A percentile compares a stretch with the other conserved stretches of the same genome.
Conservation (phyloP, 2,329 filamentous ascomycete genomes). For the Aciculosporium take region DNA sequence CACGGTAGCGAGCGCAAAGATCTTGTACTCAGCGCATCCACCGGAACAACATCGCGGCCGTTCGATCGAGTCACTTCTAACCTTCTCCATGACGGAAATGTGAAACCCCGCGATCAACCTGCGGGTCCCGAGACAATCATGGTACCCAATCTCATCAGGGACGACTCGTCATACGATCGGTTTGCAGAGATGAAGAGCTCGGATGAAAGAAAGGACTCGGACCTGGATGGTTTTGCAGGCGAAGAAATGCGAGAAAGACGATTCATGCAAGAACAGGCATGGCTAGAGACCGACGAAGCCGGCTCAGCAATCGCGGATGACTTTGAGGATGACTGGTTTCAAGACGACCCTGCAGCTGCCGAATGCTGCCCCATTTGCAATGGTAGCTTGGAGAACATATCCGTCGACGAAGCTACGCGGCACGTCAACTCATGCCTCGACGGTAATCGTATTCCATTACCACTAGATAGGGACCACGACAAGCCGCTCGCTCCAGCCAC, state of each 20-base stretch:
- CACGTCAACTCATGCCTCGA: slow-evolving; percentile 94
- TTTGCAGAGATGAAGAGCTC: slow-evolving; percentile 22
- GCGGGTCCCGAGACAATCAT: slow-evolving; percentile 10
- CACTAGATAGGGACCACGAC: slow-evolving; percentile 17
- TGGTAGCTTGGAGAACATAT: slow-evolving; percentile 44
- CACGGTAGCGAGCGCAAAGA: not conserved
- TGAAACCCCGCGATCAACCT: slow-evolving; percentile 4
- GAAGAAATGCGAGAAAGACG: slow-evolving; percentile 52
- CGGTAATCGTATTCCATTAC: slow-evolving; percentile 53
- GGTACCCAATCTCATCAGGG: slow-evolving; percentile 7
- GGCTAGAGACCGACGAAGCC: slow-evolving; percentile 45
- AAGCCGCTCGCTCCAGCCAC: slow-evolving; percentile 1
- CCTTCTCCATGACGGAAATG: not conserved
- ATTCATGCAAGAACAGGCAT: slow-evolving; percentile 64
- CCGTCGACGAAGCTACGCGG: slow-evolving; percentile 52
- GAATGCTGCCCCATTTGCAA: slow-evolving; percentile 65
- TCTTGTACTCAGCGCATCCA: not conserved
- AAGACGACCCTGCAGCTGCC: slow-evolving; percentile 17
- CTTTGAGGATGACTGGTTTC: slow-evolving; percentile 17
- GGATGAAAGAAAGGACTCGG: slow-evolving; percentile 41
- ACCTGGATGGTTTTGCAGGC: slow-evolving; percentile 36
- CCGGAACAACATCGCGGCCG: not conserved
- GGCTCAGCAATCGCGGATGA: slow-evolving; percentile 25
- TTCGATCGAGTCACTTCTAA: not conserved
- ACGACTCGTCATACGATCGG: slow-evolving; percentile 18